Evolutionary conservation across 495 filamentous ascomycete species (phyloP), one percentile per base, ranked within the genome.

Genomic region (Lepraria neglecta): DNA sequence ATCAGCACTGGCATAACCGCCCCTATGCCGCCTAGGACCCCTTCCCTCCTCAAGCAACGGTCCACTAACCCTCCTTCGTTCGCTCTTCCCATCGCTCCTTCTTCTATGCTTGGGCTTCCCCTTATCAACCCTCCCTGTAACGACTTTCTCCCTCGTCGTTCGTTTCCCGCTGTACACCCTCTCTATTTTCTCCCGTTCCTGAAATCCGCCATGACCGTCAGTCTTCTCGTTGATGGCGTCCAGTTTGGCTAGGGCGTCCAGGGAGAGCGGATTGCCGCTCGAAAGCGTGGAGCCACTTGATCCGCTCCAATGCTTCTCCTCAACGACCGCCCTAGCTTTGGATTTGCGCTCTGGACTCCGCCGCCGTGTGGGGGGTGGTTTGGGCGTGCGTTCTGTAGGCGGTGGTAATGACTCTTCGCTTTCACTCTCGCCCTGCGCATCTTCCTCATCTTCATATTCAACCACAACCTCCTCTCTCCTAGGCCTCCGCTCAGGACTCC

Each of bases 41-140:
- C 56, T 64, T 17, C 87, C 87, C 70, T 90, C 86, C 67, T 91
- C 87, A 62, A 87, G 65, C 57, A 85, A 73, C 0, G 85, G 80
- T 17, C 87, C 87, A 53, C 87, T 90, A 6, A 87, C 84, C 24
- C 88, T 76, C 61, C 85, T 74, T 38, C 82, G 74, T 63, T 74
- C 72, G 57, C 75, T 72, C 63, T 69, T 63, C 52, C 65, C 68
- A 70, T 59, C 71, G 54, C 62, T 68, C 64, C 67, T 72, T 65
- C 71, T 66, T 59, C 66, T 69, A 57, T 68, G 66, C 62, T 64
- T 61, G 3, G 31, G 47, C 48, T 63, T 67, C 53, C 62, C 67
- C 48, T 67, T 67, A 4, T 44, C 33, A 44, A 65, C 57, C 31
- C 65, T 56, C 4, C 62, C 65, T 17, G 64, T 60, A 9, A 55